These are phyloP conservation scores for Spathaspora hagerdaliae DNA, from an alignment of 805 yeast genomes.

Conservation along the genomic window DNA sequence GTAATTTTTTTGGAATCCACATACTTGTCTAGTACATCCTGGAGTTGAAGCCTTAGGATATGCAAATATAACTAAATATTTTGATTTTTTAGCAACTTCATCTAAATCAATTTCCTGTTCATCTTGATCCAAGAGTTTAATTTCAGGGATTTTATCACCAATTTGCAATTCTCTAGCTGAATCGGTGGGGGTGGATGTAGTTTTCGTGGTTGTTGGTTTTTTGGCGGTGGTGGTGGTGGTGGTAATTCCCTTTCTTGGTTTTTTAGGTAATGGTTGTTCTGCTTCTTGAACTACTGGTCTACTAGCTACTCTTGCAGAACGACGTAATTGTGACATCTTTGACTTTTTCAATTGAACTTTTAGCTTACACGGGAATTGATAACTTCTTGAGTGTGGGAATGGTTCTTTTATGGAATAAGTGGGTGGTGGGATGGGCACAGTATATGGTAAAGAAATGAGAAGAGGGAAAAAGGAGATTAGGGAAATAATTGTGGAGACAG, in stretches of 20 bases:
- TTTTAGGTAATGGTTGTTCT: conserved; percentile 17
- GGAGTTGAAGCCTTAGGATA: conserved; percentile 94
- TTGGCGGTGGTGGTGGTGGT: no score
- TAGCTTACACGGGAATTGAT: no score
- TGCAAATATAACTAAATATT: conserved; percentile 46
- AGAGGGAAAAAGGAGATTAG: no score
- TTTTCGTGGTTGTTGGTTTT: neutral
- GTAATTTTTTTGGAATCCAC: conserved; percentile 86
- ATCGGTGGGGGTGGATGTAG: neutral
- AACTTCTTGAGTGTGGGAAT: no score
- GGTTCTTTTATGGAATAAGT: no score
- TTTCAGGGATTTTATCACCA: conserved; percentile 66
- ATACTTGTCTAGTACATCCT: conserved; percentile 94
- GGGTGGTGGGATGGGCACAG: no score
- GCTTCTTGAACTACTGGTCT: conserved; percentile 4
- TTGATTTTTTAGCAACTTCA: conserved; percentile 26
- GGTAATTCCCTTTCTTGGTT: no score
- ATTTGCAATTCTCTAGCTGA: conserved; percentile 22
- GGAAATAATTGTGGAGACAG: no score
- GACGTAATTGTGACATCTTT: conserved; percentile 35
- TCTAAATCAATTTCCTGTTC: conserved; percentile 45
- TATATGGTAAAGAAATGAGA: no score
- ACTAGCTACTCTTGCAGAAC: conserved; percentile 18
- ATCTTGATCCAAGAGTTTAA: conserved; percentile 64
- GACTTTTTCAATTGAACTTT: no score